Percentiles rank a stretch among this genome's conserved stretches.
Evolutionary conservation across 768 basidiomycete species (phyloP).

Genomic region (Rossbeevera mucosa): DNA sequence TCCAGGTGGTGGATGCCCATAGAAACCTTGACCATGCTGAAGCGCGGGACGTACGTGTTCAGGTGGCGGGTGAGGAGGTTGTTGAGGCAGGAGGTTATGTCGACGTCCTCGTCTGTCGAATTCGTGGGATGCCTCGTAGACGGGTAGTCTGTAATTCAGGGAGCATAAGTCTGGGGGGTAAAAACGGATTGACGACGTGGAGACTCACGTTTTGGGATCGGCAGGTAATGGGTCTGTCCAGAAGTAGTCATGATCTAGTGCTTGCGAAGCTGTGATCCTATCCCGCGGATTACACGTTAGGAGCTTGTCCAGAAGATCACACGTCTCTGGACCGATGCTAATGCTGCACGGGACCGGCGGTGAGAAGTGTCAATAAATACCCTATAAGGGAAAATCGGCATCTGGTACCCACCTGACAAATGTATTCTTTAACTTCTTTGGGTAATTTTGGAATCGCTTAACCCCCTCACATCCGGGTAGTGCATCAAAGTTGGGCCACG

Average conservation of each 20-base stretch:
- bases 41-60: slow-evolving; percentile 33
- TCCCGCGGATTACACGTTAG: slow-evolving; percentile 79
- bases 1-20: slow-evolving; percentile 32
- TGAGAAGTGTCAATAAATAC: slow-evolving; percentile 1
- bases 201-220: slow-evolving; percentile 69
- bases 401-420: slow-evolving; percentile 55
- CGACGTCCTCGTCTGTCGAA: slow-evolving; percentile 72
- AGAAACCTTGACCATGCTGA: slow-evolving; percentile 25
- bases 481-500: slow-evolving; percentile 72
- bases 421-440: slow-evolving; percentile 51
- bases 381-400: not conserved
- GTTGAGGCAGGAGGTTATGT: slow-evolving; percentile 30
- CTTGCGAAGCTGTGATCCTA: slow-evolving; percentile 79
- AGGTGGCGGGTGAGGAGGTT: slow-evolving; percentile 27
- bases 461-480: slow-evolving; percentile 79
- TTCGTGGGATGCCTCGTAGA: slow-evolving; percentile 80
- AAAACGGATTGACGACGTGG: not conserved
- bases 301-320: slow-evolving; percentile 78
- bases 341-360: slow-evolving; percentile 13
- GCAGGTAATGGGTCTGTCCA: slow-evolving; percentile 88
- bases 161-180: not conserved
- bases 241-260: slow-evolving; percentile 91
- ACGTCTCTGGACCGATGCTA: slow-evolving; percentile 69
- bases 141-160: slow-evolving; percentile 48
- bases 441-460: slow-evolving; percentile 52